Conservation (phyloP, 2,329 filamentous ascomycete genomes). For the Aspergillus amoenus region DNA sequence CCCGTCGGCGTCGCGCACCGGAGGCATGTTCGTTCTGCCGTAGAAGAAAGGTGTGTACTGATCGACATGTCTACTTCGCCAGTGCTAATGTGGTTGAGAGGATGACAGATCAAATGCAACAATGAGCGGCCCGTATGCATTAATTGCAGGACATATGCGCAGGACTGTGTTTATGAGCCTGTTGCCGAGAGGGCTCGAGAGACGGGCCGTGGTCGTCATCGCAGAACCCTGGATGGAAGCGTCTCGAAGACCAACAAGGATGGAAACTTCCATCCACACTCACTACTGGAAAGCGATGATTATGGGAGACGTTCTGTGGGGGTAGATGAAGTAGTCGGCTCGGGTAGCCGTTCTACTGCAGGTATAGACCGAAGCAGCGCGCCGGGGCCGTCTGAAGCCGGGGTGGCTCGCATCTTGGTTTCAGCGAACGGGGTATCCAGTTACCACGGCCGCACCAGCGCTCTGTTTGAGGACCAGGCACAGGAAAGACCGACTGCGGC, state of each 20-base stretch:
- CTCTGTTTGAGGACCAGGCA: not conserved
- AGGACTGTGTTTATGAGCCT: slow-evolving; percentile 36
- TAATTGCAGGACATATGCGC: slow-evolving; percentile 39
- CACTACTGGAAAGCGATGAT: too few species aligned
- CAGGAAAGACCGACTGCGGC: not conserved
- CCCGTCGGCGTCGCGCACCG: not conserved
- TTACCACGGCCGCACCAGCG: not conserved
- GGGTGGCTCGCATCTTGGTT: slow-evolving; percentile 20
- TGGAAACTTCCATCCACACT: not conserved
- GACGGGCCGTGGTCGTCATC: not conserved
- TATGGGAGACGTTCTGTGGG: not conserved
- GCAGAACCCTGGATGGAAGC: not conserved
- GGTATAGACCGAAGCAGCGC: slow-evolving; percentile 14
- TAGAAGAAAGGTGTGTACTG: not conserved
- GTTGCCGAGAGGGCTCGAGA: not conserved
- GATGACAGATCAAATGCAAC: slow-evolving; percentile 4
- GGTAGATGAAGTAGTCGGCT: not conserved
- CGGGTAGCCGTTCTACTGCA: not conserved
- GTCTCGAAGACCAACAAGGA: not conserved
- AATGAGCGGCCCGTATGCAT: slow-evolving; percentile 12
- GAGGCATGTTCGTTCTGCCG: not conserved
- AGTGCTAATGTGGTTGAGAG: not conserved
- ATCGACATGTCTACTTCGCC: not conserved
- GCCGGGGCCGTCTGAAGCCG: slow-evolving; percentile 4
- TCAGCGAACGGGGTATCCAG: slow-evolving; percentile 25